These are phyloP conservation scores for Lepidopterella palustris DNA, from an alignment of 495 filamentous ascomycete genomes.

Conservation along the genomic window DNA sequence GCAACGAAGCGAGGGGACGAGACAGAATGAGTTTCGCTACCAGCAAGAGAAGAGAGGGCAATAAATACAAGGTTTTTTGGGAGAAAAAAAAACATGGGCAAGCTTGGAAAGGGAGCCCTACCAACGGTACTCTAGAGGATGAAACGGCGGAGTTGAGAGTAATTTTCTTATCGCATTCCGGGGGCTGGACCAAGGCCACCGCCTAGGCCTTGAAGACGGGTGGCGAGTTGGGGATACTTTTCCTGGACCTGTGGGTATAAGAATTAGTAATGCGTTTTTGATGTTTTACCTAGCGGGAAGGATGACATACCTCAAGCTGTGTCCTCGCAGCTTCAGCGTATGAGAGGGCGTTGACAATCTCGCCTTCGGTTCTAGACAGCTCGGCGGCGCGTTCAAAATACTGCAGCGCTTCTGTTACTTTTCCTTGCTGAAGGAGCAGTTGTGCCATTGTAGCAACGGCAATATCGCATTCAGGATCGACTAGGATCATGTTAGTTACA, in stretches of 20 bases:
- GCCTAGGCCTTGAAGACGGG: conserved; percentile 71
- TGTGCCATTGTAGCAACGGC: conserved; percentile 99
- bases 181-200: conserved; percentile 32
- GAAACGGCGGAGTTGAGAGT: too few species aligned
- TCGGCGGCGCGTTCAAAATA: conserved; percentile 97
- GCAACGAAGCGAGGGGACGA: too few species aligned
- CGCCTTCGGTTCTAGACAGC: conserved; percentile 89
- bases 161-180: conserved; percentile 36
- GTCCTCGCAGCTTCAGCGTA: conserved; percentile 97
- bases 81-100: too few species aligned
- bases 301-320: conserved; percentile 61
- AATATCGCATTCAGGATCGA: conserved; percentile 98
- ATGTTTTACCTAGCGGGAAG: not conserved
- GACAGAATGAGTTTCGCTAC: too few species aligned
- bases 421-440: conserved; percentile 94
- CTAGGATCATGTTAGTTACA: conserved; percentile 46
- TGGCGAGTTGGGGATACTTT: conserved; percentile 92
- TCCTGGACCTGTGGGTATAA: conserved; percentile 64
- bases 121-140: too few species aligned
- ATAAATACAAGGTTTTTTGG: too few species aligned
- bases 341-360: conserved; percentile 87
- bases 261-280: conserved; percentile 12
- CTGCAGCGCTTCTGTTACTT: conserved; percentile 88
- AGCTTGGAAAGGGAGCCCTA: too few species aligned
- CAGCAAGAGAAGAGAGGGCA: too few species aligned